Percentiles rank a stretch among this genome's conserved stretches.
These are phyloP conservation scores for Syzygium aromaticum DNA, from an alignment of 345 rosid species.

Conservation along the genomic window DNA sequence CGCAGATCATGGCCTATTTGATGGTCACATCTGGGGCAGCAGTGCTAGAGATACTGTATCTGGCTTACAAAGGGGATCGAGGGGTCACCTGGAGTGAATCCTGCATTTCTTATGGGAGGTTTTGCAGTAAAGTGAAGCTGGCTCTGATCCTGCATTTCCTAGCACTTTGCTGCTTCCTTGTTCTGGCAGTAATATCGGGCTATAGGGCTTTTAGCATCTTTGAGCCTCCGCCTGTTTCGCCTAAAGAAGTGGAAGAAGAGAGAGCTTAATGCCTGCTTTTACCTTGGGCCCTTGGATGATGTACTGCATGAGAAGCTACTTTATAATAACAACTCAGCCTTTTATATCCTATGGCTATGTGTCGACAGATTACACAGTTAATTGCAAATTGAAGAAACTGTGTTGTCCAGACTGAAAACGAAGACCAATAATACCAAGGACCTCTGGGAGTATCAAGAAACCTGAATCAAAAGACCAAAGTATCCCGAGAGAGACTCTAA, in stretches of 20 bases:
- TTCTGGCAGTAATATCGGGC: constrained; percentile 66
- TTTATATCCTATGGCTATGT: not conserved
- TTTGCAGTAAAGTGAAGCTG: constrained; percentile 44
- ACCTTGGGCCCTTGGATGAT: not conserved
- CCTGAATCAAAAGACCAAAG: not conserved
- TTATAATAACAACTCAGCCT: not conserved
- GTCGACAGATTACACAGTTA: not conserved
- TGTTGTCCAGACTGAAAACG: not conserved
- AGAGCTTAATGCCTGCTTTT: not conserved
- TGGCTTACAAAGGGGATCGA: constrained; percentile 59
- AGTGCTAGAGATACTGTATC: constrained; percentile 45
- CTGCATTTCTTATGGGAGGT: constrained; percentile 50
- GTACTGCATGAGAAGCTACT: not conserved
- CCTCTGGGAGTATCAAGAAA: not conserved
- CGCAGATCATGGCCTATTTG: constrained; percentile 68
- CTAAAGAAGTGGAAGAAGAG: constrained; percentile 16
- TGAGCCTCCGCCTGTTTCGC: constrained; percentile 47
- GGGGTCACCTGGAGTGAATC: constrained; percentile 83
- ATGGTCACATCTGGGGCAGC: constrained; percentile 76
- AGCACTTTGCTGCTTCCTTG: constrained; percentile 43
- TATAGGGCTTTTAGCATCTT: constrained; percentile 59
- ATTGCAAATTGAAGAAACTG: not conserved
- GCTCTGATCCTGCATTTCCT: constrained; percentile 59
- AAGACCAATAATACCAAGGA: not conserved
- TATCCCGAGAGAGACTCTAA: not conserved